phyloP scores from a whole-genome alignment of 352 stramenopile species.

The Aphanomyces astaci region DNA sequence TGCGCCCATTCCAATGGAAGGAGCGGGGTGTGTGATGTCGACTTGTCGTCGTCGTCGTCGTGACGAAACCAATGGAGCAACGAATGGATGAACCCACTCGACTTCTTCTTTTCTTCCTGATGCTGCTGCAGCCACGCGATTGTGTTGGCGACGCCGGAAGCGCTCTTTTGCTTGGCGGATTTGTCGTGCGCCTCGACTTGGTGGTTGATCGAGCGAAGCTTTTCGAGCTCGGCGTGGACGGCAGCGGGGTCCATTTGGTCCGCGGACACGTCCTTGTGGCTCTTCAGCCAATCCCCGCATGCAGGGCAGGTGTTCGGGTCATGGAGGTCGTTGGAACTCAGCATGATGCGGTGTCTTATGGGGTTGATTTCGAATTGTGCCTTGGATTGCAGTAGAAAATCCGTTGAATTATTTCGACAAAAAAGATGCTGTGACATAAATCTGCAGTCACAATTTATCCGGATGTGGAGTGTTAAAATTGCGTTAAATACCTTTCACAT shows the following conservation, averaged over 20 bases:
- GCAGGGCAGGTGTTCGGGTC: not conserved
- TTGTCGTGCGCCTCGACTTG: not conserved
- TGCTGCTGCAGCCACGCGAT: conserved; percentile 66
- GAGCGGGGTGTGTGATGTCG: not conserved
- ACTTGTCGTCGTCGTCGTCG: not conserved
- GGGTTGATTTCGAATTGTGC: not conserved
- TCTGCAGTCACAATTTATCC: too few species aligned
- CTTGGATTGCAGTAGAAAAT: not conserved
- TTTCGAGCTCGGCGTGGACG: conserved; percentile 3
- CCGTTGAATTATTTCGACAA: not conserved
- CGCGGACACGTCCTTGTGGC: not conserved
- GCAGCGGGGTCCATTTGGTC: not conserved
- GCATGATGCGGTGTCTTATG: not conserved
- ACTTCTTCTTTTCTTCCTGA: conserved; percentile 29
- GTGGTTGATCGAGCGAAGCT: not conserved
- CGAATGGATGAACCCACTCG: conserved; percentile 46
- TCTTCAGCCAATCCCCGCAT: not conserved
- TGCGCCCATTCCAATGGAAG: conserved; percentile 23
- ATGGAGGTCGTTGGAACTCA: not conserved
- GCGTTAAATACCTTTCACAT: too few species aligned
- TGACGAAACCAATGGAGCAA: conserved; percentile 44
- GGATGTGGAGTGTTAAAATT: too few species aligned
- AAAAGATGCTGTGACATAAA: too few species aligned
- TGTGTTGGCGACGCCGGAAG: conserved; percentile 46
- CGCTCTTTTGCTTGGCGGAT: conserved; percentile 24